A percentile compares a stretch with the other conserved stretches of the same genome.
These are phyloP conservation scores for Stachybotrys echinatus DNA, from an alignment of 2,329 filamentous ascomycete species.

Conservation along the genomic window DNA sequence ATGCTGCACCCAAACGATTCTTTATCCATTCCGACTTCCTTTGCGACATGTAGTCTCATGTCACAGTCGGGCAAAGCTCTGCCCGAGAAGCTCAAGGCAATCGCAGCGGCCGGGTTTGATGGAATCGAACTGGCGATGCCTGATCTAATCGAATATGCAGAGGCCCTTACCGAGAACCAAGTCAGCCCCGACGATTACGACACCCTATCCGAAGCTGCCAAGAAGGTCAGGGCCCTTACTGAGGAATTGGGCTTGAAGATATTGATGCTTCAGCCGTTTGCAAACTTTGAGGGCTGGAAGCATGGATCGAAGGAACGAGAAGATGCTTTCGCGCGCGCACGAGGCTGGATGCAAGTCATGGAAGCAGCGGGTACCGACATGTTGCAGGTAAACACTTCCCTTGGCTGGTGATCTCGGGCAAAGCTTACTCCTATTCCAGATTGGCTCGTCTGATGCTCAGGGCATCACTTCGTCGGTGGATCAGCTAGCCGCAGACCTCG, in stretches of 20 bases:
- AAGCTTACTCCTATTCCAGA: slow-evolving; percentile 36
- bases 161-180: slow-evolving; percentile 40
- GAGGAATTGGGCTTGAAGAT: slow-evolving; percentile 51
- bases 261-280: slow-evolving; percentile 70
- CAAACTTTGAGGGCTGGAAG: slow-evolving; percentile 73
- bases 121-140: slow-evolving; percentile 72
- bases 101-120: slow-evolving; percentile 59
- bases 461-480: slow-evolving; percentile 45
- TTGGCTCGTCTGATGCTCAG: slow-evolving; percentile 58
- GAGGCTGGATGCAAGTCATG: slow-evolving; percentile 69
- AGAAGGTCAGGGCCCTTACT: slow-evolving; percentile 49
- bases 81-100: slow-evolving; percentile 54
- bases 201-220: slow-evolving; percentile 48
- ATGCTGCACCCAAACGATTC: background rate
- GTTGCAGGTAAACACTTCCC: slow-evolving; percentile 50
- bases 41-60: slow-evolving; percentile 52
- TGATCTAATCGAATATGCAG: slow-evolving; percentile 61
- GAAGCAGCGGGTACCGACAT: slow-evolving; percentile 62
- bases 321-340: slow-evolving; percentile 57
- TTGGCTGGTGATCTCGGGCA: background rate
- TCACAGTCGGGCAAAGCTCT: slow-evolving; percentile 42
- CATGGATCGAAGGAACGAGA: slow-evolving; percentile 44
- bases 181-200: slow-evolving; percentile 55
- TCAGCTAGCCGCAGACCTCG: slow-evolving; percentile 55
- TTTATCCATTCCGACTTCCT: slow-evolving; percentile 37